Conservation (phyloP, 2,329 filamentous ascomycete species). For the Fusarium pseudonygamai region DNA sequence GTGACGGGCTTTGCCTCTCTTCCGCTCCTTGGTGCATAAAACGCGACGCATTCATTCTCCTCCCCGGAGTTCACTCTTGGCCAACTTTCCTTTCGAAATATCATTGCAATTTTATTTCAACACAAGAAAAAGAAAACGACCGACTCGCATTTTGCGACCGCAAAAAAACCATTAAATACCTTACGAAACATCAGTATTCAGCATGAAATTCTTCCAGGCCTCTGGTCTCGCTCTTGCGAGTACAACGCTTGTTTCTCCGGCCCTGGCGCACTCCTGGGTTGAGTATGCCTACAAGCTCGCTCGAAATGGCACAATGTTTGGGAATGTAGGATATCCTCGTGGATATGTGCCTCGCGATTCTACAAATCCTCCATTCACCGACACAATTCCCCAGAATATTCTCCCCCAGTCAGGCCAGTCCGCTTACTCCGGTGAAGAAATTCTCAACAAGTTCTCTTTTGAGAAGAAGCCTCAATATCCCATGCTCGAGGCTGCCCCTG, state of each 20-base stretch:
- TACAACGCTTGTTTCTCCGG: slow-evolving; percentile 47
- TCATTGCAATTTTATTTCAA: slow-evolving; percentile 16
- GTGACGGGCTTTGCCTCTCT: slow-evolving; percentile 31
- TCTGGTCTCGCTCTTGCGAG: slow-evolving; percentile 37
- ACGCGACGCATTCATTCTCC: slow-evolving; percentile 31
- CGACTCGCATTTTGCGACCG: not conserved
- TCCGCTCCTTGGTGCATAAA: slow-evolving; percentile 28
- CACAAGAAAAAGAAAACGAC: slow-evolving; percentile 10
- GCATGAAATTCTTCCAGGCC: slow-evolving; percentile 36
- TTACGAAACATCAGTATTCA: slow-evolving; percentile 10
- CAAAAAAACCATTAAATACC: not conserved
- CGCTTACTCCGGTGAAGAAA: slow-evolving; percentile 67
- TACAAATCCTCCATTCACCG: slow-evolving; percentile 61
- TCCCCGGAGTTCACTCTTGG: slow-evolving; percentile 8
- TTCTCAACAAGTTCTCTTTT: slow-evolving; percentile 54
- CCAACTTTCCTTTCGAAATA: slow-evolving; percentile 25
- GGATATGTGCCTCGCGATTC: slow-evolving; percentile 69
- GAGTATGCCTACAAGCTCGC: slow-evolving; percentile 79
- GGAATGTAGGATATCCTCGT: slow-evolving; percentile 77
- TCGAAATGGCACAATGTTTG: slow-evolving; percentile 77
- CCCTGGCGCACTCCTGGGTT: slow-evolving; percentile 79
- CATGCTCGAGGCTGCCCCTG: slow-evolving; percentile 67
- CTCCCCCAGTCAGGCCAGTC: slow-evolving; percentile 71
- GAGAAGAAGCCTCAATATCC: slow-evolving; percentile 62
- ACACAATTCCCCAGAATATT: slow-evolving; percentile 68